A percentile compares a stretch with the other conserved stretches of the same genome.
Conservation (phyloP, 1,139 yeast genomes). For the Hyphopichia khmerensis region DNA sequence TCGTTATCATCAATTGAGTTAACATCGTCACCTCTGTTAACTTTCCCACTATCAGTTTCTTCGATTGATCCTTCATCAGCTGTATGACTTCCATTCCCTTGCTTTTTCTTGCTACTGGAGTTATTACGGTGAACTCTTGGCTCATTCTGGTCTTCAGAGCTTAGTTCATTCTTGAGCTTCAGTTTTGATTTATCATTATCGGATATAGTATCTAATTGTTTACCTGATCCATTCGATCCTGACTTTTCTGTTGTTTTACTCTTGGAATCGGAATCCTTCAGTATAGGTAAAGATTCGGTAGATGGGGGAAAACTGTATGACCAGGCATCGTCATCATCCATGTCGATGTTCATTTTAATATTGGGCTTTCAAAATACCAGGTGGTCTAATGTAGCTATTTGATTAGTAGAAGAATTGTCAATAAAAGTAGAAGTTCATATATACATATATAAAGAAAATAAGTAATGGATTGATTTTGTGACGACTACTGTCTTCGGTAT, state of each 20-base stretch:
- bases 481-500: neutral
- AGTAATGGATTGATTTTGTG: neutral
- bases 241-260: too few relatives aligned
- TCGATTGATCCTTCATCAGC: slow-evolving; percentile 11
- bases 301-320: slow-evolving; percentile 46
- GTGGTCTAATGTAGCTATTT: too few relatives aligned
- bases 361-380: neutral
- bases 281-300: slow-evolving; percentile 25
- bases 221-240: too few relatives aligned
- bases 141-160: too few relatives aligned
- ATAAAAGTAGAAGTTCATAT: too few relatives aligned
- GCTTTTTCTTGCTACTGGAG: too few relatives aligned
- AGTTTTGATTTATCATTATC: too few relatives aligned
- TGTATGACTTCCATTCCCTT: neutral
- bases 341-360: slow-evolving; percentile 1
- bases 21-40: slow-evolving; percentile 1
- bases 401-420: too few relatives aligned
- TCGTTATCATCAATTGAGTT: slow-evolving; percentile 7
- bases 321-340: slow-evolving; percentile 46
- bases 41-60: slow-evolving; percentile 11
- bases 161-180: too few relatives aligned
- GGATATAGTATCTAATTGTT: too few relatives aligned
- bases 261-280: neutral
- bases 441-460: too few relatives aligned
- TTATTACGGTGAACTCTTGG: too few relatives aligned